Conservation (phyloP, 1,284 basidiomycete species). For the Afroboletus lepidellus region DNA sequence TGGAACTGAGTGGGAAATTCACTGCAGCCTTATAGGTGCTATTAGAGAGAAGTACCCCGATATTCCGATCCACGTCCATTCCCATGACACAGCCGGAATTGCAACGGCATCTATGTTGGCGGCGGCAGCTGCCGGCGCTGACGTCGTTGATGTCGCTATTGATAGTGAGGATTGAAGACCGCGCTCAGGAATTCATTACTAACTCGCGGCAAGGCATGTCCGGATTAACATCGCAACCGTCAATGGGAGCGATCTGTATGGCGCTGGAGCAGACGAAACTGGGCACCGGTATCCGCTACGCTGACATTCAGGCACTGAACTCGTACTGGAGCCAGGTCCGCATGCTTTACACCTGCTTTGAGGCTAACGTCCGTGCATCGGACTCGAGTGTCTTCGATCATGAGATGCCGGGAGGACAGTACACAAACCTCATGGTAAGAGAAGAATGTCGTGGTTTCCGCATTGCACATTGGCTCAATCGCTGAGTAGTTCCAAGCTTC, state of each 20-base stretch:
- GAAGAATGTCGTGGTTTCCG: conserved; percentile 7
- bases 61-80: conserved; percentile 98
- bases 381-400: conserved; percentile 98
- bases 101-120: conserved; percentile 97
- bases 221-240: conserved; percentile 96
- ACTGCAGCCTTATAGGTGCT: conserved; percentile 78
- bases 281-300: conserved; percentile 96
- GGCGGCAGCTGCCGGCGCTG: conserved; percentile 92
- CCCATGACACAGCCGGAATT: conserved; percentile 99
- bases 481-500: conserved; percentile 89
- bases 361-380: conserved; percentile 96
- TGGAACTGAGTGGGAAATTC: conserved; percentile 9
- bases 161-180: conserved; percentile 65
- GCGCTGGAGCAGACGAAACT: conserved; percentile 94
- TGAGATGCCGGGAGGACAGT: conserved; percentile 99
- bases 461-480: conserved; percentile 20
- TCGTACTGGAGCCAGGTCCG: conserved; percentile 98
- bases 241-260: conserved; percentile 95
- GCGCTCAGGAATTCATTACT: neutral
- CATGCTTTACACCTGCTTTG: conserved; percentile 94
- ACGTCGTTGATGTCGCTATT: conserved; percentile 98
- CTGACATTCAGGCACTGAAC: conserved; percentile 97
- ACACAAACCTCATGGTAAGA: conserved; percentile 88
- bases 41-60: conserved; percentile 97
- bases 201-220: conserved; percentile 77